phyloP scores from a whole-genome alignment of 257 asterid species.

The Agastache rugosa region DNA sequence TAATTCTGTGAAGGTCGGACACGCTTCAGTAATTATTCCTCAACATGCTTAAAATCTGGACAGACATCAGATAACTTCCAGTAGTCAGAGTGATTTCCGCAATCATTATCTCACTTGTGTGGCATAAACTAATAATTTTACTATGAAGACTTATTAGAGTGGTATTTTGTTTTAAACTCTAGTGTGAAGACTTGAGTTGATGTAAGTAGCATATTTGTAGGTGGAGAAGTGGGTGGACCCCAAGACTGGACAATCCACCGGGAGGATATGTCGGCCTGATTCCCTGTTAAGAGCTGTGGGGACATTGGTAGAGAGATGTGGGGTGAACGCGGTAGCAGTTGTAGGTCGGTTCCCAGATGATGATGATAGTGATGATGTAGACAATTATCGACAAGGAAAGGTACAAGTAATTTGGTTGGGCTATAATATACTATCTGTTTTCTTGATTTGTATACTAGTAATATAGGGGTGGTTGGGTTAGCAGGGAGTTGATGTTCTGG shows the following conservation, averaged over 20 bases:
- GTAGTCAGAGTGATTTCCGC: not conserved
- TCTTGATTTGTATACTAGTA: conserved; percentile 12
- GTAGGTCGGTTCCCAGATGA: conserved; percentile 96
- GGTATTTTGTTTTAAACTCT: not conserved
- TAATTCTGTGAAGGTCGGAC: conserved; percentile 1
- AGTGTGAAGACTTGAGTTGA: not conserved
- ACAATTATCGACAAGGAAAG: conserved; percentile 75
- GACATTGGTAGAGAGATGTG: conserved; percentile 52
- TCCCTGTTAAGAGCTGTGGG: conserved; percentile 82
- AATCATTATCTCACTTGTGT: not conserved
- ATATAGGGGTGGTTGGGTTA: not conserved
- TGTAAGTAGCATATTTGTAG: conserved; percentile 40
- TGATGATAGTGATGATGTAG: conserved; percentile 63
- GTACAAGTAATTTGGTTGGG: conserved; percentile 40
- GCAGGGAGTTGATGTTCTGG: conserved; percentile 88
- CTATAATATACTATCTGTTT: not conserved
- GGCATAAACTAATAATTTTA: not conserved
- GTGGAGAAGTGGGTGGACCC: conserved; percentile 89
- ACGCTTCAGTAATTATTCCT: not conserved
- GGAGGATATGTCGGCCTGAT: conserved; percentile 77
- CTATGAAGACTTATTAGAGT: not conserved
- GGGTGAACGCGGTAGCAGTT: conserved; percentile 80
- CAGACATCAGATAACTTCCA: not conserved
- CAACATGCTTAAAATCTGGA: not conserved
- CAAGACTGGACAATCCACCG: conserved; percentile 78